A percentile compares a stretch with the other conserved stretches of the same genome.
phyloP scores from a whole-genome alignment of 768 basidiomycete species.

The Tubosaeta brunneosetosa region DNA sequence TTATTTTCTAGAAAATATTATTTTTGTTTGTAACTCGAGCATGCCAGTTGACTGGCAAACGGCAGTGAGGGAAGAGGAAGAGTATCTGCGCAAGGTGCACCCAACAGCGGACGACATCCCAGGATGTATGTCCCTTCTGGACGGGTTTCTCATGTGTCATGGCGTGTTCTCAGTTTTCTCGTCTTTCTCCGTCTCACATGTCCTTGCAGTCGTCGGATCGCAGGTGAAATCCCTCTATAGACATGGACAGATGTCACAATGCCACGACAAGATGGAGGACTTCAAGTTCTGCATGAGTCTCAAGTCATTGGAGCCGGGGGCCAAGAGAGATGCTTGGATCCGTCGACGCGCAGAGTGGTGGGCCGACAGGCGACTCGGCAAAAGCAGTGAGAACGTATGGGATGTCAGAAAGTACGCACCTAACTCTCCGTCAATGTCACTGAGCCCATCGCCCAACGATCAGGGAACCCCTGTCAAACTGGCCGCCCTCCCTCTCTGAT shows the following conservation, averaged over 20 bases:
- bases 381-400: conserved; percentile 96
- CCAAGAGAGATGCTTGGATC: conserved; percentile 81
- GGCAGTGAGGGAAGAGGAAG: conserved; percentile 63
- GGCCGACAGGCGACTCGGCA: conserved; percentile 68
- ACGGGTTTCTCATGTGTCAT: conserved; percentile 68
- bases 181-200: conserved; percentile 7
- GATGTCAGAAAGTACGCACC: conserved; percentile 69
- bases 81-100: conserved; percentile 57
- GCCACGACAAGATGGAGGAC: conserved; percentile 76
- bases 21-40: conserved; percentile 17
- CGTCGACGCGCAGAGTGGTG: conserved; percentile 89
- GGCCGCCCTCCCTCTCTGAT: conserved; percentile 26
- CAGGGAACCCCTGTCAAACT: conserved; percentile 24
- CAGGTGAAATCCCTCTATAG: conserved; percentile 87
- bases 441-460: conserved; percentile 1
- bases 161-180: conserved; percentile 35
- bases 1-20: conserved; percentile 5
- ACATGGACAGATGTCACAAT: conserved; percentile 69
- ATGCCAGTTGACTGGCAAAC: conserved; percentile 48
- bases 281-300: conserved; percentile 93
- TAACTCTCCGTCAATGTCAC: not conserved
- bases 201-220: conserved; percentile 58
- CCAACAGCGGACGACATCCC: conserved; percentile 80
- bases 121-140: conserved; percentile 71
- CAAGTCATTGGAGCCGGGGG: conserved; percentile 73